A percentile compares a stretch with the other conserved stretches of the same genome.
Evolutionary conservation across 805 yeast species (phyloP).

Genomic region (Blastobotrys mokoenaii): DNA sequence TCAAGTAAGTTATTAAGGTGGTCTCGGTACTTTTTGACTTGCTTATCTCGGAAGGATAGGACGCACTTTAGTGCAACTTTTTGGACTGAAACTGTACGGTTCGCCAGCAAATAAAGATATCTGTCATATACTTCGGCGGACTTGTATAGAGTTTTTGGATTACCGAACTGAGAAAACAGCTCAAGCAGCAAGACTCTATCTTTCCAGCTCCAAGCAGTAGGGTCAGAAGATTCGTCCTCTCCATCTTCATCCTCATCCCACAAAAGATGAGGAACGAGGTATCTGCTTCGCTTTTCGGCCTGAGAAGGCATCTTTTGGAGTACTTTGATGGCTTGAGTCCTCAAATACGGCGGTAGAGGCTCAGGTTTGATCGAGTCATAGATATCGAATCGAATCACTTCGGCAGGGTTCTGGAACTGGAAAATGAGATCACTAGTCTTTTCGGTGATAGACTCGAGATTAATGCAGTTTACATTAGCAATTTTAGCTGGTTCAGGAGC

Average conservation of each 20-base stretch:
- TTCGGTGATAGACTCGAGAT: conserved; percentile 9
- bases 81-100: conserved; percentile 56
- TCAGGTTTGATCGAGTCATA: conserved; percentile 1
- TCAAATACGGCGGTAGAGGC: conserved; percentile 36
- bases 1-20: conserved; percentile 69
- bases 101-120: conserved; percentile 49
- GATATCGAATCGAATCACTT: background rate
- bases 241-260: conserved; percentile 28
- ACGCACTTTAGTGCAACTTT: conserved; percentile 63
- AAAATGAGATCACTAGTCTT: background rate
- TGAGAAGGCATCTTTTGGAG: conserved; percentile 51
- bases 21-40: conserved; percentile 60
- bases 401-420: background rate
- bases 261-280: conserved; percentile 51
- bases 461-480: conserved; percentile 10
- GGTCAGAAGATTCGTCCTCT: conserved; percentile 17
- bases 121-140: conserved; percentile 46
- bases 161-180: conserved; percentile 55
- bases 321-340: conserved; percentile 51
- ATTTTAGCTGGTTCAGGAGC: conserved; percentile 9
- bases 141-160: conserved; percentile 46
- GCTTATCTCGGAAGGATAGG: conserved; percentile 51
- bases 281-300: conserved; percentile 56
- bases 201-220: conserved; percentile 18
- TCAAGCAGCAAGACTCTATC: conserved; percentile 40